These are phyloP conservation scores for Panaeolus cyanescens DNA, from an alignment of 768 basidiomycete genomes.

Conservation along the genomic window DNA sequence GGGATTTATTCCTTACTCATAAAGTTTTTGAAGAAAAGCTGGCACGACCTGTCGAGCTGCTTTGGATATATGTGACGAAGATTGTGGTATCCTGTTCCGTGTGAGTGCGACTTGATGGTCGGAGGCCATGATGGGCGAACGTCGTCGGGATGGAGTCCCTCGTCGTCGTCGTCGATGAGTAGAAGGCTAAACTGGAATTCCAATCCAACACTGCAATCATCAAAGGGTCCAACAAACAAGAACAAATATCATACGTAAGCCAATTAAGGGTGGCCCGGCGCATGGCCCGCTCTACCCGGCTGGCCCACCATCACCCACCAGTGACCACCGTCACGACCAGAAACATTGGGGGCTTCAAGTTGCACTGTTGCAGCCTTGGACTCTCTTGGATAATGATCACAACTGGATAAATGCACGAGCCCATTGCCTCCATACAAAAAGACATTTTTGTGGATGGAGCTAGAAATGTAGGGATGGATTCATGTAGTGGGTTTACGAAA, in stretches of 20 bases:
- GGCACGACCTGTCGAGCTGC: slow-evolving; percentile 50
- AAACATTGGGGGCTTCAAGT: too few relatives aligned
- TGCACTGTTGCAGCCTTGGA: too few relatives aligned
- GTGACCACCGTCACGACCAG: too few relatives aligned
- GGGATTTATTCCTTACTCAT: slow-evolving; percentile 60
- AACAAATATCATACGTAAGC: not conserved
- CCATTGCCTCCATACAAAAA: too few relatives aligned
- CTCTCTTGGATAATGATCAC: too few relatives aligned
- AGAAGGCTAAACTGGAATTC: not conserved
- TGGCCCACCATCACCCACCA: too few relatives aligned
- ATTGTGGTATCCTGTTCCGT: slow-evolving; percentile 35
- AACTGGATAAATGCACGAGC: too few relatives aligned
- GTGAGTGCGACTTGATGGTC: slow-evolving; percentile 63
- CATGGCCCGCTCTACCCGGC: too few relatives aligned
- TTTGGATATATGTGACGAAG: slow-evolving; percentile 31
- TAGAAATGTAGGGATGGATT: too few relatives aligned
- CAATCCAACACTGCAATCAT: not conserved
- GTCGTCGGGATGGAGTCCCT: not conserved
- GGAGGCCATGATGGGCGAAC: slow-evolving; percentile 36
- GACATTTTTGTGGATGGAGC: too few relatives aligned
- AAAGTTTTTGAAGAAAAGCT: slow-evolving; percentile 91
- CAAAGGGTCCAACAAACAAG: not conserved
- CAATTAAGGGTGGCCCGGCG: too few relatives aligned
- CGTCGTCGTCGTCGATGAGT: slow-evolving; percentile 3
- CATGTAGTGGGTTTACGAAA: too few relatives aligned